A percentile compares a stretch with the other conserved stretches of the same genome.
These are phyloP conservation scores for Malania oleifera DNA, from an alignment of 164 flowering plant species.

Conservation along the genomic window DNA sequence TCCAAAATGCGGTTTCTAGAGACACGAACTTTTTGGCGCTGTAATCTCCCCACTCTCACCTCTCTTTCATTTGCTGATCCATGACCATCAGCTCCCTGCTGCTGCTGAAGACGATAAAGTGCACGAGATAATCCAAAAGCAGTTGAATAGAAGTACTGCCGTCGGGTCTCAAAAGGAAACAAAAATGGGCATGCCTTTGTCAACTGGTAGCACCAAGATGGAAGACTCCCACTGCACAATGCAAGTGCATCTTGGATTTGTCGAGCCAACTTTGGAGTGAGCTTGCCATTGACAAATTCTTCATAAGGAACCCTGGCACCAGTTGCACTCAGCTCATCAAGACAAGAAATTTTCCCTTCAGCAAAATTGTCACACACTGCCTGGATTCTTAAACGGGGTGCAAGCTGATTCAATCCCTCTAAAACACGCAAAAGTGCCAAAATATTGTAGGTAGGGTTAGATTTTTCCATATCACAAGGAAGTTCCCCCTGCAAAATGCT, in stretches of 20 bases:
- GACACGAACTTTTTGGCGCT: constrained; percentile 96
- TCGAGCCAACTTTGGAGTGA: constrained; percentile 89
- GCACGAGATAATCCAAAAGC: constrained; percentile 98
- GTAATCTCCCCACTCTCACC: constrained; percentile 80
- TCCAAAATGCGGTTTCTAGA: constrained; percentile 88
- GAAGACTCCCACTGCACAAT: constrained; percentile 90
- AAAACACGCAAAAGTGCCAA: constrained; percentile 76
- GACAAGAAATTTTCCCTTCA: constrained; percentile 51
- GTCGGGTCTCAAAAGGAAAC: constrained; percentile 92
- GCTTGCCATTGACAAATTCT: constrained; percentile 81
- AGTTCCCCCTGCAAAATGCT: constrained; percentile 89
- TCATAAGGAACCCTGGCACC: constrained; percentile 62
- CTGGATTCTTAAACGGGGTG: constrained; percentile 71
- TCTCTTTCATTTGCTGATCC: constrained; percentile 81
- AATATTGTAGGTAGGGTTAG: constrained; percentile 79
- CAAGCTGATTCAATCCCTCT: constrained; percentile 88
- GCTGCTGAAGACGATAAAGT: constrained; percentile 84
- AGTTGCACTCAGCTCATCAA: constrained; percentile 45
- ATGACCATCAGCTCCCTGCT: constrained; percentile 85
- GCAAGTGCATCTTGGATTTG: constrained; percentile 98
- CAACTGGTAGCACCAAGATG: constrained; percentile 98
- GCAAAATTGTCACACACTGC: constrained; percentile 56
- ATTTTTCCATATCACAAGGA: constrained; percentile 89
- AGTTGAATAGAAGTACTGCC: constrained; percentile 95
- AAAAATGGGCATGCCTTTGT: constrained; percentile 96